Conservation (phyloP, 1,284 basidiomycete species). For the Omphalotus olearius region DNA sequence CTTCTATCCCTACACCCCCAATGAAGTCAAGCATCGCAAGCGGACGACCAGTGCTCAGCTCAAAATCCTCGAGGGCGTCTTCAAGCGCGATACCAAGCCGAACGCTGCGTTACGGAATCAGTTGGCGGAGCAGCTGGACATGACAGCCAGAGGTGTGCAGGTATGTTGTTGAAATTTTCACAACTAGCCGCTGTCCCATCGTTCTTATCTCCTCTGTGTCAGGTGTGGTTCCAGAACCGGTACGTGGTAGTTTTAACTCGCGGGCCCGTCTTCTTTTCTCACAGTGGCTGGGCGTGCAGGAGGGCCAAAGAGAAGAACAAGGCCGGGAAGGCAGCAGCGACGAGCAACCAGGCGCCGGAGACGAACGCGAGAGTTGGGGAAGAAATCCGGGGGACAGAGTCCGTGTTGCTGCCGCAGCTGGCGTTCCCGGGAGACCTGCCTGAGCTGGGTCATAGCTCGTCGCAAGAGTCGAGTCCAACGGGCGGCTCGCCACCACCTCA, state of each 20-base stretch:
- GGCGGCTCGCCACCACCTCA: constrained; percentile 31
- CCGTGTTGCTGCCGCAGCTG: constrained; percentile 16
- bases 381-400: constrained; percentile 10
- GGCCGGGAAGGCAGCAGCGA: constrained; percentile 30
- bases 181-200: constrained; percentile 11
- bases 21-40: constrained; percentile 88
- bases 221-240: constrained; percentile 94
- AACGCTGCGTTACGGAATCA: constrained; percentile 76
- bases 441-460: constrained; percentile 18
- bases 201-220: constrained; percentile 19
- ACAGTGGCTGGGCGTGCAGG: constrained; percentile 29
- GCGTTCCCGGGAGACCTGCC: constrained; percentile 18
- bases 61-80: constrained; percentile 82
- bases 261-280: constrained; percentile 10
- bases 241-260: constrained; percentile 26
- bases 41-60: constrained; percentile 82
- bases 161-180: constrained; percentile 41
- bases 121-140: constrained; percentile 78
- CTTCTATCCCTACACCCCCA: constrained; percentile 81
- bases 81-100: constrained; percentile 85
- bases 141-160: constrained; percentile 92
- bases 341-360: constrained; percentile 17
- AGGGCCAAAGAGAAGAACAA: constrained; percentile 80
- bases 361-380: constrained; percentile 12
- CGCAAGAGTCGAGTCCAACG: constrained; percentile 26